Percentiles rank a stretch among this genome's conserved stretches.
phyloP scores from a whole-genome alignment of 495 filamentous ascomycete genomes.

The Lasiosphaeria ovina region DNA sequence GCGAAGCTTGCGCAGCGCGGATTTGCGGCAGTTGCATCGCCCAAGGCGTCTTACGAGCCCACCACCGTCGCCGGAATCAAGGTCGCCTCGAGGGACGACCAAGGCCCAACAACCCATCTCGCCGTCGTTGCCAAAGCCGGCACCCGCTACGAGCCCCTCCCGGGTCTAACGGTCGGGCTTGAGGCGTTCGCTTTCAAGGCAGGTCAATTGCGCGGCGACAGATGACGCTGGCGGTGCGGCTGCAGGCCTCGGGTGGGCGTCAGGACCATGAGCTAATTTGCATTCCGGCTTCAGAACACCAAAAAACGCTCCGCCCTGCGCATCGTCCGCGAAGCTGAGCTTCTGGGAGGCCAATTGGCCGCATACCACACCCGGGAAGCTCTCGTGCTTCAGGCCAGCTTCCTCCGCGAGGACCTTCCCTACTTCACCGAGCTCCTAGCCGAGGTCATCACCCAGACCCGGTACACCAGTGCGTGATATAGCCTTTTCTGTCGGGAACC shows the following conservation, averaged over 20 bases:
- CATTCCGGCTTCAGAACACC: slow-evolving; percentile 63
- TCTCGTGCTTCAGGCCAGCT: slow-evolving; percentile 85
- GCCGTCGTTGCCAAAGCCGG: slow-evolving; percentile 90
- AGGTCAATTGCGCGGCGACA: slow-evolving; percentile 29
- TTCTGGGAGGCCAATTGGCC: slow-evolving; percentile 82
- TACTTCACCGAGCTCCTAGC: slow-evolving; percentile 96
- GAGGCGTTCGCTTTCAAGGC: slow-evolving; percentile 97
- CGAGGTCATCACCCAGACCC: slow-evolving; percentile 84
- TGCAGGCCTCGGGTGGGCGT: slow-evolving; percentile 16
- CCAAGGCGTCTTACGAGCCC: slow-evolving; percentile 77
- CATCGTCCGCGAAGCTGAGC: slow-evolving; percentile 90
- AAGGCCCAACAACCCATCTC: slow-evolving; percentile 83
- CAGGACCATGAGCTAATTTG: slow-evolving; percentile 50
- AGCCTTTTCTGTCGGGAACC: not conserved
- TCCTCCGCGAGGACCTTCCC: slow-evolving; percentile 89
- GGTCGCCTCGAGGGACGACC: slow-evolving; percentile 81
- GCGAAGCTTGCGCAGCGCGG: slow-evolving; percentile 57
- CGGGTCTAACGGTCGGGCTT: slow-evolving; percentile 84
- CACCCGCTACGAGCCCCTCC: slow-evolving; percentile 83
- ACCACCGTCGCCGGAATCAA: slow-evolving; percentile 84
- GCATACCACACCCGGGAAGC: slow-evolving; percentile 90
- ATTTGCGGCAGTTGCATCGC: slow-evolving; percentile 78
- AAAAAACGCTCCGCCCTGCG: slow-evolving; percentile 80
- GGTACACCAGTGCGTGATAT: slow-evolving; percentile 68
- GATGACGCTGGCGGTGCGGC: not conserved